Evolutionary conservation across 2,329 filamentous ascomycete genomes (phyloP).

Genomic region (Ceratocystiopsis brevicomis): DNA sequence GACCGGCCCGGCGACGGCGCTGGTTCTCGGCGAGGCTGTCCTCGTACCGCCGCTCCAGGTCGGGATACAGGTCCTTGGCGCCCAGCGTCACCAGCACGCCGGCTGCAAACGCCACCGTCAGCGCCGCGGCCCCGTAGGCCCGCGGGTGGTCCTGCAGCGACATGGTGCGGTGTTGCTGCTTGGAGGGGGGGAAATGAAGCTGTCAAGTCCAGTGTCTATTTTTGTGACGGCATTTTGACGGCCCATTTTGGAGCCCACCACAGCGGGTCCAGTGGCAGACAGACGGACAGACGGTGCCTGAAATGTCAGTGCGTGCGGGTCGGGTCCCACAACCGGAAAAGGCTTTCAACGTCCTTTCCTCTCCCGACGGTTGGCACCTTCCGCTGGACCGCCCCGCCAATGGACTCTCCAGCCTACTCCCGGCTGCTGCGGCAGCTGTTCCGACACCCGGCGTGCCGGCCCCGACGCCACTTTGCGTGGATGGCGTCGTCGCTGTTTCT

Average conservation of each 20-base stretch:
- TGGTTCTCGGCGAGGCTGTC: slow-evolving; percentile 14
- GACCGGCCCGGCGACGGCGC: neutral
- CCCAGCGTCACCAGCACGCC: slow-evolving; percentile 59
- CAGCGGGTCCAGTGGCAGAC: too few species aligned
- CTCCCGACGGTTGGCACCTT: too few species aligned
- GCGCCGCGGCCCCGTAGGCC: slow-evolving; percentile 44
- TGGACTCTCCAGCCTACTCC: slow-evolving; percentile 14
- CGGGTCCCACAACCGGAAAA: too few species aligned
- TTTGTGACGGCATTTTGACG: too few species aligned
- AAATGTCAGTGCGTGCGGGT: too few species aligned
- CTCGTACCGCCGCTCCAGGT: slow-evolving; percentile 45
- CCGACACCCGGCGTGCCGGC: slow-evolving; percentile 47
- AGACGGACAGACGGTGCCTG: too few species aligned
- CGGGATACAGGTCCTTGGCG: slow-evolving; percentile 63
- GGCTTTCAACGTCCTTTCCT: too few species aligned
- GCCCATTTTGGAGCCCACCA: too few species aligned
- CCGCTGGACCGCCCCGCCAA: too few species aligned
- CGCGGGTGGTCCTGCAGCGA: slow-evolving; percentile 41
- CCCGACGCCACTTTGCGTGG: slow-evolving; percentile 24
- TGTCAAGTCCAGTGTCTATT: too few species aligned
- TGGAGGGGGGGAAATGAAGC: too few species aligned
- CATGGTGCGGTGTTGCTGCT: slow-evolving; percentile 20
- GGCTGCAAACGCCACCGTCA: slow-evolving; percentile 55
- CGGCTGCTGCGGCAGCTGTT: slow-evolving; percentile 77
- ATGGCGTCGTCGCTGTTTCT: slow-evolving; percentile 20